phyloP scores from a whole-genome alignment of 768 basidiomycete species.

The Suillus hirtellus region DNA sequence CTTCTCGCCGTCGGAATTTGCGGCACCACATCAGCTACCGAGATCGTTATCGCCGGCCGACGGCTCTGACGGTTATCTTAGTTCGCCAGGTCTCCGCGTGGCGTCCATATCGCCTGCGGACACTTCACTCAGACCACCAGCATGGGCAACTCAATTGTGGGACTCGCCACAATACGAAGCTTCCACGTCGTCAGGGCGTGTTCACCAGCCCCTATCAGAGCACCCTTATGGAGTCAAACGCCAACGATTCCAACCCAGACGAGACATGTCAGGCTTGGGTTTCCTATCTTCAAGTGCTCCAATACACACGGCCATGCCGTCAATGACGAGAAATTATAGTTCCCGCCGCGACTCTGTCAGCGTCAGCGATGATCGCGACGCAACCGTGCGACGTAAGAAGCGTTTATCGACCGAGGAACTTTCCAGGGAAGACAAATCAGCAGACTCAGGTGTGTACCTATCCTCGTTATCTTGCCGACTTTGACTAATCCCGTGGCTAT shows the following conservation, averaged over 20 bases:
- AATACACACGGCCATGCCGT: conserved; percentile 46
- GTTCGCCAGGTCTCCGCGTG: conserved; percentile 44
- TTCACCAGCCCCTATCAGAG: conserved; percentile 47
- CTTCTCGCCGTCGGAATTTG: conserved; percentile 63
- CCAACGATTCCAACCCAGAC: conserved; percentile 42
- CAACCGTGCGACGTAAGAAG: conserved; percentile 69
- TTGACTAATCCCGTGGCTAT: conserved; percentile 26
- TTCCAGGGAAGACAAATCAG: conserved; percentile 41
- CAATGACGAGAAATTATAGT: conserved; percentile 60
- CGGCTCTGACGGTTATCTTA: conserved; percentile 47
- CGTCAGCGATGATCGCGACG: conserved; percentile 63
- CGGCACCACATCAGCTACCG: conserved; percentile 61
- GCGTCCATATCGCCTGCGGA: conserved; percentile 64
- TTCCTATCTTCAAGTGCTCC: conserved; percentile 78
- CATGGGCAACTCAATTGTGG: conserved; percentile 71
- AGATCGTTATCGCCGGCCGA: conserved; percentile 61
- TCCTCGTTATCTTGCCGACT: conserved; percentile 32
- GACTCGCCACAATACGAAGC: conserved; percentile 48
- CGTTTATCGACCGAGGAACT: conserved; percentile 38
- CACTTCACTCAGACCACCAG: conserved; percentile 55
- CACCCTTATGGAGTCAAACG: conserved; percentile 43
- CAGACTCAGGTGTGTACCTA: conserved; percentile 48
- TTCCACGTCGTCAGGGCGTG: conserved; percentile 45
- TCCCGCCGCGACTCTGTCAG: conserved; percentile 62
- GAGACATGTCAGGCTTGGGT: conserved; percentile 42